A percentile compares a stretch with the other conserved stretches of the same genome.
Evolutionary conservation across 2,329 filamentous ascomycete species (phyloP).

Genomic region (Penicillium sp.): DNA sequence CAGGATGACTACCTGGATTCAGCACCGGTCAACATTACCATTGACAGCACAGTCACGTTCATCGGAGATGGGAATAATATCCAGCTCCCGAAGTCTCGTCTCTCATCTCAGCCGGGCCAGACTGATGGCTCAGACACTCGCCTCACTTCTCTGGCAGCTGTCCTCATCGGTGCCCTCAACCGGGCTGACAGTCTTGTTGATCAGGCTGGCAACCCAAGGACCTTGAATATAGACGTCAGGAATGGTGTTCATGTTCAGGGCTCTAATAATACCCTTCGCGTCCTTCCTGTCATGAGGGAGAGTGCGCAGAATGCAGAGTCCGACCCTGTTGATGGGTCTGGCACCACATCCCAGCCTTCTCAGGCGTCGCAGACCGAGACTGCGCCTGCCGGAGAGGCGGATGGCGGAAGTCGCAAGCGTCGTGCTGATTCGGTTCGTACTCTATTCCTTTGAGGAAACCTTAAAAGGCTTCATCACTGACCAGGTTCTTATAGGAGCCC

Average conservation of each 20-base stretch:
- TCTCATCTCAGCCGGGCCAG: not conserved
- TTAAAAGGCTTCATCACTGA: not conserved
- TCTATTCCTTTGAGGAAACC: not conserved
- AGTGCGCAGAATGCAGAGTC: not conserved
- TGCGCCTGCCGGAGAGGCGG: not conserved
- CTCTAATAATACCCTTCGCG: not conserved
- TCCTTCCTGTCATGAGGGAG: not conserved
- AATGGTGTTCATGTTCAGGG: constrained; percentile 28
- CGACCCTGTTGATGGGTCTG: not conserved
- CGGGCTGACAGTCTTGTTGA: constrained; percentile 3
- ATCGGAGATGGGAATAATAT: constrained; percentile 35
- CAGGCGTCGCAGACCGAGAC: not conserved
- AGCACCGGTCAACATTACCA: constrained; percentile 31
- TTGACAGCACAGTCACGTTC: constrained; percentile 37
- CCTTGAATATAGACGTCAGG: constrained; percentile 18
- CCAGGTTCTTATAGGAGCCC: constrained; percentile 1
- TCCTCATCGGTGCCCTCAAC: constrained; percentile 3
- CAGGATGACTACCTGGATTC: constrained; percentile 12
- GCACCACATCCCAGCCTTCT: too few relatives aligned
- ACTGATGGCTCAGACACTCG: not conserved
- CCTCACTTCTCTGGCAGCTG: not conserved
- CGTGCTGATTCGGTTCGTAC: constrained; percentile 7
- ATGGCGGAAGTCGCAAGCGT: not conserved
- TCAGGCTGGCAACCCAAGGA: not conserved
- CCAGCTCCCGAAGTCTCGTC: constrained; percentile 15